Evolutionary conservation across 768 basidiomycete genomes (phyloP).

Genomic region (Dioszegia crocea): DNA sequence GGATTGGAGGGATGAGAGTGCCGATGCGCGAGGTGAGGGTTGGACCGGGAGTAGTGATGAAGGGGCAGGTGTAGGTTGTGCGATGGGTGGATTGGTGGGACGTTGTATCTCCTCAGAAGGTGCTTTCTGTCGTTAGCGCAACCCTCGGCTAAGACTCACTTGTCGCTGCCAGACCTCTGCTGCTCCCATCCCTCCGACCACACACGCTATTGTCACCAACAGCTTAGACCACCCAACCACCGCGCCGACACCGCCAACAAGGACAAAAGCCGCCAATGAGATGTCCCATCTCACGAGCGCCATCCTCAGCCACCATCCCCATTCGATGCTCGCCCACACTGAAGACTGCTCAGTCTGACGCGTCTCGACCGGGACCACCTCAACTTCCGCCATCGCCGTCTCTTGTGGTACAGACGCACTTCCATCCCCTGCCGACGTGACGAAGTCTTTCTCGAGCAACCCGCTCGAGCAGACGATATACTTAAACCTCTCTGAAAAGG

Average conservation of each 20-base stretch:
- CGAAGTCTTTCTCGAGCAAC: constrained; percentile 39
- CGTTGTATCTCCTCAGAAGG: too few relatives aligned
- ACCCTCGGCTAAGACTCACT: too few relatives aligned
- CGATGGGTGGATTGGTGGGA: too few relatives aligned
- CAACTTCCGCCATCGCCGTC: background rate
- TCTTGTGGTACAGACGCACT: background rate
- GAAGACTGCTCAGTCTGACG: background rate
- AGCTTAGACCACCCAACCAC: constrained; percentile 9
- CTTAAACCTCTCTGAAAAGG: constrained; percentile 44
- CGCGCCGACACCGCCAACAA: constrained; percentile 8
- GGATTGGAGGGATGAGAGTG: background rate
- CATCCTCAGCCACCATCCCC: background rate
- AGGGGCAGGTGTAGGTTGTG: too few relatives aligned
- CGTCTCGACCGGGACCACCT: background rate
- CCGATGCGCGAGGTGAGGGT: background rate
- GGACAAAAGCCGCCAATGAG: constrained; percentile 11
- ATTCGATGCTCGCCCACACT: background rate
- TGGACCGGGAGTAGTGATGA: too few relatives aligned
- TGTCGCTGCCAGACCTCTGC: constrained; percentile 1
- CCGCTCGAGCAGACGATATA: constrained; percentile 43
- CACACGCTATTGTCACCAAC: background rate
- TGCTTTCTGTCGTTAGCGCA: too few relatives aligned
- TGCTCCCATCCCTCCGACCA: background rate
- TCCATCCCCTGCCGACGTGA: background rate
- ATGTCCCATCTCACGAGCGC: constrained; percentile 23